Evolutionary conservation across 1,284 basidiomycete genomes (phyloP).

Genomic region (Melanopsichium pennsylvanicum): DNA sequence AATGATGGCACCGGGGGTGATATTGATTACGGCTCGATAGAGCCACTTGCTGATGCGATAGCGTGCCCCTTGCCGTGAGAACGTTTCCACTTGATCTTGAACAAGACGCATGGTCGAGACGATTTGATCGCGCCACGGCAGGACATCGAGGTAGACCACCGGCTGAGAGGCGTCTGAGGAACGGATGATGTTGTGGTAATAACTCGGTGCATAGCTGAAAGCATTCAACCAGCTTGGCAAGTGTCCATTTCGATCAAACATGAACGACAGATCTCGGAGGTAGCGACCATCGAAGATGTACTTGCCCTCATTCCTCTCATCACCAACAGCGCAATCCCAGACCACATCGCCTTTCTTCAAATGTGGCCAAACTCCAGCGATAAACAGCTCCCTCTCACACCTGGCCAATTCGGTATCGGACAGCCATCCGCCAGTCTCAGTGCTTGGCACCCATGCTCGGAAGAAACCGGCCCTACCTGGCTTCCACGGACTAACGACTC

Average conservation of each 20-base stretch:
- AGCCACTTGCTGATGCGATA: slow-evolving; percentile 67
- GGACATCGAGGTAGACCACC: slow-evolving; percentile 61
- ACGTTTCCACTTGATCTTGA: slow-evolving; percentile 65
- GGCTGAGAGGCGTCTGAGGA: slow-evolving; percentile 46
- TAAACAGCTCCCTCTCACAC: slow-evolving; percentile 63
- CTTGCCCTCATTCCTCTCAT: slow-evolving; percentile 57
- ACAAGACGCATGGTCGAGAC: slow-evolving; percentile 63
- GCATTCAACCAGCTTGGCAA: slow-evolving; percentile 66
- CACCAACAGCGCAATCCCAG: slow-evolving; percentile 64
- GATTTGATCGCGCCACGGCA: slow-evolving; percentile 63
- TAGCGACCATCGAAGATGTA: slow-evolving; percentile 66
- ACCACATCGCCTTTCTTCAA: slow-evolving; percentile 66
- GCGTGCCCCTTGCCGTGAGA: slow-evolving; percentile 61
- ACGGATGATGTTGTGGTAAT: slow-evolving; percentile 67
- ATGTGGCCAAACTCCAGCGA: slow-evolving; percentile 63
- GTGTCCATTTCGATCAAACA: slow-evolving; percentile 66
- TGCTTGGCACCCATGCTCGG: slow-evolving; percentile 66
- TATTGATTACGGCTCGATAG: slow-evolving; percentile 63
- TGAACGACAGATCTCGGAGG: slow-evolving; percentile 62
- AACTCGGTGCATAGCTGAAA: slow-evolving; percentile 64
- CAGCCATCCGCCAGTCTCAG: slow-evolving; percentile 49
- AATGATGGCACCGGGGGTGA: slow-evolving; percentile 52
- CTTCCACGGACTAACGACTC: slow-evolving; percentile 52
- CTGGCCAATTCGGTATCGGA: slow-evolving; percentile 55
- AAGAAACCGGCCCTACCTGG: slow-evolving; percentile 65